Percentiles rank a stretch among this genome's conserved stretches.
These are phyloP conservation scores for Begonia fuchsioides DNA, from an alignment of 306 rosid genomes.

Conservation along the genomic window DNA sequence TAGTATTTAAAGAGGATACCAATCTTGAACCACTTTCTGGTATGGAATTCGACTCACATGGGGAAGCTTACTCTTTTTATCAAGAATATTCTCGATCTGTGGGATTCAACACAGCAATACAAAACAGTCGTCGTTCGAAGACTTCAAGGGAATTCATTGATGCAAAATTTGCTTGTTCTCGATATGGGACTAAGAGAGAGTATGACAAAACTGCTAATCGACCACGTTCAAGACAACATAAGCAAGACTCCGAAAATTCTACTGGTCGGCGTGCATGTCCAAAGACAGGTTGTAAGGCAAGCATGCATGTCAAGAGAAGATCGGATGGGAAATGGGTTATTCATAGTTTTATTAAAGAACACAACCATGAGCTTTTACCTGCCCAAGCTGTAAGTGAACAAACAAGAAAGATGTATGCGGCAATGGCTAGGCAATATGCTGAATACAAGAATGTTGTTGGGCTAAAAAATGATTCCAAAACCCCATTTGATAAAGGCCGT, in stretches of 20 bases:
- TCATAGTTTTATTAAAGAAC: conserved; percentile 90
- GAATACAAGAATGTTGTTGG: conserved; percentile 92
- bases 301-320: conserved; percentile 98
- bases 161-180: conserved; percentile 97
- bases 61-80: conserved; percentile 93
- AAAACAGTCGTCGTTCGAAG: conserved; percentile 95
- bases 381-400: conserved; percentile 99
- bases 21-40: conserved; percentile 98
- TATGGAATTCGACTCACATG: conserved; percentile 95
- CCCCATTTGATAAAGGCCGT: conserved; percentile 71
- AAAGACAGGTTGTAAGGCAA: conserved; percentile 96
- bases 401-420: conserved; percentile 95
- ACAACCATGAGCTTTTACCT: conserved; percentile 94
- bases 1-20: conserved; percentile 67
- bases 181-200: conserved; percentile 95
- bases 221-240: conserved; percentile 82
- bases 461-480: conserved; percentile 66
- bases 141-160: conserved; percentile 95
- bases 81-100: conserved; percentile 97
- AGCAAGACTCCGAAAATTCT: conserved; percentile 79
- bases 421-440: conserved; percentile 97
- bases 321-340: conserved; percentile 96
- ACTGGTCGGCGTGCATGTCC: conserved; percentile 91
- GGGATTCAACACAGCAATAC: conserved; percentile 98
- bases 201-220: conserved; percentile 75